phyloP scores from a whole-genome alignment of 1,284 basidiomycete genomes.

The Moesziomyces parantarcticus region DNA sequence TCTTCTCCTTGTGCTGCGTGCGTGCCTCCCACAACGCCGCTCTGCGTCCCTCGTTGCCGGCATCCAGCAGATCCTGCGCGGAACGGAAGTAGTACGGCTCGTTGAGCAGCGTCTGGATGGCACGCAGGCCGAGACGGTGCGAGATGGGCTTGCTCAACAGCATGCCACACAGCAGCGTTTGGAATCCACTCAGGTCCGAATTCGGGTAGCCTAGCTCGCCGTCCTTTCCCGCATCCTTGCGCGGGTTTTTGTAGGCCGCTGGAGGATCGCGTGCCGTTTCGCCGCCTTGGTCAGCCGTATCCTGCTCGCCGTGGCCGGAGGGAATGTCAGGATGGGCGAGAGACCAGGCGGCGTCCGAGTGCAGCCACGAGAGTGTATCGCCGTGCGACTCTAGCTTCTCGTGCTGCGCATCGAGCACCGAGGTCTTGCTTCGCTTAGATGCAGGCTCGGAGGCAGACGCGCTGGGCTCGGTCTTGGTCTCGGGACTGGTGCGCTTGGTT shows the following conservation, averaged over 20 bases:
- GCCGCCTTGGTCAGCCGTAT: slow-evolving; percentile 25
- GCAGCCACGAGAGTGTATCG: slow-evolving; percentile 40
- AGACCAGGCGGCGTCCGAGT: slow-evolving; percentile 24
- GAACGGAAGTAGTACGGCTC: slow-evolving; percentile 41
- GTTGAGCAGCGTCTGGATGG: slow-evolving; percentile 51
- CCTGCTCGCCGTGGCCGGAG: slow-evolving; percentile 29
- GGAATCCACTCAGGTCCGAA: slow-evolving; percentile 45
- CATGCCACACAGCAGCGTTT: slow-evolving; percentile 42
- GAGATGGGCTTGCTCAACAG: slow-evolving; percentile 54
- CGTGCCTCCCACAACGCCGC: slow-evolving; percentile 50
- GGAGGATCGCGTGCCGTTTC: slow-evolving; percentile 26
- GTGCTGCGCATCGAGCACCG: slow-evolving; percentile 44
- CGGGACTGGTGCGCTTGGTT: background rate
- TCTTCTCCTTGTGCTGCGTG: slow-evolving; percentile 58
- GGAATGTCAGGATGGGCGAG: slow-evolving; percentile 36
- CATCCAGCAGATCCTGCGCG: slow-evolving; percentile 36
- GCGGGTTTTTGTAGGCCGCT: slow-evolving; percentile 32
- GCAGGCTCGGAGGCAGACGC: slow-evolving; percentile 10
- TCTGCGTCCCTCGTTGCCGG: slow-evolving; percentile 41
- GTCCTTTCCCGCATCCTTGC: slow-evolving; percentile 5
- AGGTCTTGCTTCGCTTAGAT: slow-evolving; percentile 37
- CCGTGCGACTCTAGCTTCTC: slow-evolving; percentile 33
- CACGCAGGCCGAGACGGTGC: slow-evolving; percentile 39
- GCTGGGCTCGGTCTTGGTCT: background rate
- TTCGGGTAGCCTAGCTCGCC: slow-evolving; percentile 42